Evolutionary conservation across 2,329 filamentous ascomycete genomes (phyloP).

Genomic region (Penicillium frequentans): DNA sequence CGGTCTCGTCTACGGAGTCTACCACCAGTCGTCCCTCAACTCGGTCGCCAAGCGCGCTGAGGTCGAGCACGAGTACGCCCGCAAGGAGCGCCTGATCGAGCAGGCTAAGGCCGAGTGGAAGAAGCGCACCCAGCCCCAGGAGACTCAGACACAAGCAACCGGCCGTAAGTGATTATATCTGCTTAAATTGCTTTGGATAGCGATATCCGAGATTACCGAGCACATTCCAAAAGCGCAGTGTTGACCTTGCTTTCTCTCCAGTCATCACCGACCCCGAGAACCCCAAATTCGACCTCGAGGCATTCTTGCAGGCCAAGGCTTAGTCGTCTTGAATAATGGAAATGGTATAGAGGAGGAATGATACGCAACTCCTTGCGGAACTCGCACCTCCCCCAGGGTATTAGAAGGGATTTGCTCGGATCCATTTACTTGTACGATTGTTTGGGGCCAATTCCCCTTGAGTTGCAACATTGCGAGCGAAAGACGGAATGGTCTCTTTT

Average conservation of each 20-base stretch:
- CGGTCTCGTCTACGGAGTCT: slow-evolving; percentile 93
- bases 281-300: slow-evolving; percentile 92
- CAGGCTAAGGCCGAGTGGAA: slow-evolving; percentile 89
- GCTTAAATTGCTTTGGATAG: neutral
- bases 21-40: slow-evolving; percentile 82
- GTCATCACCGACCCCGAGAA: slow-evolving; percentile 75
- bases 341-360: slow-evolving; percentile 30
- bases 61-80: slow-evolving; percentile 79
- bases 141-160: slow-evolving; percentile 35
- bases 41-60: slow-evolving; percentile 68
- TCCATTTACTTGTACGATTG: slow-evolving; percentile 45
- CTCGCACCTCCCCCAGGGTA: slow-evolving; percentile 36
- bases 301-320: slow-evolving; percentile 67
- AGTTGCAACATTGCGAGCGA: slow-evolving; percentile 43
- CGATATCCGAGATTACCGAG: slow-evolving; percentile 7
- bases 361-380: slow-evolving; percentile 33
- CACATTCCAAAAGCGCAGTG: slow-evolving; percentile 3
- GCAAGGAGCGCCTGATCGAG: slow-evolving; percentile 87
- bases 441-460: slow-evolving; percentile 41
- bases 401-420: slow-evolving; percentile 33
- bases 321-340: slow-evolving; percentile 37
- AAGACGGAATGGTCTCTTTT: slow-evolving; percentile 39
- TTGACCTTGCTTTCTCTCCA: slow-evolving; percentile 34
- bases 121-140: slow-evolving; percentile 67
- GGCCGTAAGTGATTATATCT: slow-evolving; percentile 33